A percentile compares a stretch with the other conserved stretches of the same genome.
phyloP scores from a whole-genome alignment of 805 yeast genomes.

The Metschnikowia lachancei region DNA sequence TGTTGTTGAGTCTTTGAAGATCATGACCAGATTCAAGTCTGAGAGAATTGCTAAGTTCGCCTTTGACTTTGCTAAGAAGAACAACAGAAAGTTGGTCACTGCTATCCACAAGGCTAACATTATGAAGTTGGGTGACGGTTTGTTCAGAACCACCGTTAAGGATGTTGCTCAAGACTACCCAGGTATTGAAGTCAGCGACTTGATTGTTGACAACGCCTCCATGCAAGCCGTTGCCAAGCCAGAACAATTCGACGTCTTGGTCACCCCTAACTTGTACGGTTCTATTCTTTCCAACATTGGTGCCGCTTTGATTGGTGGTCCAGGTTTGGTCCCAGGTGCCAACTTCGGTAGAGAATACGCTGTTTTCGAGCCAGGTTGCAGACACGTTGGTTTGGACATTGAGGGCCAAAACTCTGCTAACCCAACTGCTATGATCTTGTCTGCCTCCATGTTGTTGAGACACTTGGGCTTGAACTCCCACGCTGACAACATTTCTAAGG shows the following conservation, averaged over 20 bases:
- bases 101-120: slow-evolving; percentile 99
- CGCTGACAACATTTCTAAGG: slow-evolving; percentile 84
- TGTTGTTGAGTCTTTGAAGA: slow-evolving; percentile 94
- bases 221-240: slow-evolving; percentile 99
- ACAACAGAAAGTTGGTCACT: slow-evolving; percentile 88
- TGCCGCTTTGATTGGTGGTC: slow-evolving; percentile 96
- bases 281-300: slow-evolving; percentile 96
- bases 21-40: slow-evolving; percentile 89
- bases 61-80: slow-evolving; percentile 88
- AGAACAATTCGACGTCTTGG: slow-evolving; percentile 96
- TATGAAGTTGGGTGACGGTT: slow-evolving; percentile 98
- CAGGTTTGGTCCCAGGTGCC: slow-evolving; percentile 98
- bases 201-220: slow-evolving; percentile 97
- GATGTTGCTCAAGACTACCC: slow-evolving; percentile 83
- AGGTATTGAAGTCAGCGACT: slow-evolving; percentile 76
- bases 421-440: slow-evolving; percentile 96
- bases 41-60: slow-evolving; percentile 98
- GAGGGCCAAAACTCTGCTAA: slow-evolving; percentile 93
- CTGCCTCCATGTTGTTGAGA: slow-evolving; percentile 88
- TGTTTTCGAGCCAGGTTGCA: slow-evolving; percentile 98
- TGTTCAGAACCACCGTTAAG: slow-evolving; percentile 91
- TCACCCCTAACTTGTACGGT: slow-evolving; percentile 97
- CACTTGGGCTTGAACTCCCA: slow-evolving; percentile 84
- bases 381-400: slow-evolving; percentile 97
- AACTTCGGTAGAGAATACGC: slow-evolving; percentile 97